phyloP scores from a whole-genome alignment of 2,329 filamentous ascomycete species.

The Berkeleyomyces basicola region DNA sequence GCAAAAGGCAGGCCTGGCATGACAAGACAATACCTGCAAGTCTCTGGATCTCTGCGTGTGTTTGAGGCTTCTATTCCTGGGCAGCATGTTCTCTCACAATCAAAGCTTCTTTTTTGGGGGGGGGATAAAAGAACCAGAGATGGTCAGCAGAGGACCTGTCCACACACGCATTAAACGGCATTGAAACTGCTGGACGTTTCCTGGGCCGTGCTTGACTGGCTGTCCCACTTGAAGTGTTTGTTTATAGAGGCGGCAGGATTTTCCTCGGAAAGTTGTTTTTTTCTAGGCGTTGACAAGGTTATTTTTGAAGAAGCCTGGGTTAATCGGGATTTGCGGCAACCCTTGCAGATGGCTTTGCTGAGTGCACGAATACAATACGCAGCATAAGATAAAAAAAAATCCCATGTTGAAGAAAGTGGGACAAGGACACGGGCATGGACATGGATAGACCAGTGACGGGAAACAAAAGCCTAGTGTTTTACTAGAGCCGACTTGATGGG shows the following conservation, averaged over 20 bases:
- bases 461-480: not conserved
- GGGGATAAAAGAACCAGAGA: not conserved
- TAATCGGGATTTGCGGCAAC: not conserved
- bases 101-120: not conserved
- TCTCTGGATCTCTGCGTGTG: not conserved
- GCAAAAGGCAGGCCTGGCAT: no score
- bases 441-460: not conserved
- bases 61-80: not conserved
- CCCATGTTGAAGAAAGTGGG: not conserved
- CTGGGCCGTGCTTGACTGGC: not conserved
- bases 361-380: not conserved
- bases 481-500: no score
- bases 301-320: not conserved
- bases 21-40: not conserved
- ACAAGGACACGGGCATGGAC: not conserved
- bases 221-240: not conserved
- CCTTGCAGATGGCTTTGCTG: not conserved
- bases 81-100: not conserved
- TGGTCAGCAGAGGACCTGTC: not conserved
- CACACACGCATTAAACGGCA: not conserved
- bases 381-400: not conserved
- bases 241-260: constrained; percentile 2
- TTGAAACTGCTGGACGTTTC: not conserved
- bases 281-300: not conserved
- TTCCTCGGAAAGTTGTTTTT: not conserved